Percentiles rank a stretch among this genome's conserved stretches.
These are phyloP conservation scores for Cryptococcus hybrid DNA, from an alignment of 1,284 basidiomycete genomes.

Conservation along the genomic window DNA sequence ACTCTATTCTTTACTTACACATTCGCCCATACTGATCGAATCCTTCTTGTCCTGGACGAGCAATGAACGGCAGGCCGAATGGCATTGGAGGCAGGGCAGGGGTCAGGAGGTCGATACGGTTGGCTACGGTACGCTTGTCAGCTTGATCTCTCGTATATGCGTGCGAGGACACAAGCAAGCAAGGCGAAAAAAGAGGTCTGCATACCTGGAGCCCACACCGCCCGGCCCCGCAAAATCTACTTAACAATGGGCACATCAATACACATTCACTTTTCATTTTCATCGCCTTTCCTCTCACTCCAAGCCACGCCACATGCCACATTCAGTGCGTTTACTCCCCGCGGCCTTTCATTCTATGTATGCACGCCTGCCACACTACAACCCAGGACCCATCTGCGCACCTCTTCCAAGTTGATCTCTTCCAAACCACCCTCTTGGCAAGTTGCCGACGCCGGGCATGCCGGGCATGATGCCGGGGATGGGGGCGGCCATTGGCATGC, in stretches of 20 bases:
- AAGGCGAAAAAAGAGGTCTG: neutral
- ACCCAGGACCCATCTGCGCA: slow-evolving; percentile 8
- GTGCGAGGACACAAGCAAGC: too few species aligned
- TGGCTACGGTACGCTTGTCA: slow-evolving; percentile 16
- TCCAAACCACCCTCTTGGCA: slow-evolving; percentile 33
- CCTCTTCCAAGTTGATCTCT: slow-evolving; percentile 40
- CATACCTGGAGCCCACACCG: slow-evolving; percentile 35
- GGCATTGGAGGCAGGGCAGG: slow-evolving; percentile 39
- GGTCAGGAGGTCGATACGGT: slow-evolving; percentile 43
- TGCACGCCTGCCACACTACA: too few species aligned
- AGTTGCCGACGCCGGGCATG: slow-evolving; percentile 36
- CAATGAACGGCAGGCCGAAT: slow-evolving; percentile 37
- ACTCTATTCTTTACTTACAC: slow-evolving; percentile 21
- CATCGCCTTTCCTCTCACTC: neutral
- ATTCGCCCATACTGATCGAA: slow-evolving; percentile 41
- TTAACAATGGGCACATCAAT: neutral
- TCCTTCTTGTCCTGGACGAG: slow-evolving; percentile 41
- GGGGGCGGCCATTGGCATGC: slow-evolving; percentile 22
- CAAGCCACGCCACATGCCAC: slow-evolving; percentile 4
- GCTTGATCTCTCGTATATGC: too few species aligned
- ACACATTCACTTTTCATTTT: slow-evolving; percentile 10
- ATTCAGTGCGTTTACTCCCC: neutral
- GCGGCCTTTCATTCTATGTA: too few species aligned
- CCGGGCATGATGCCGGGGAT: slow-evolving; percentile 35
- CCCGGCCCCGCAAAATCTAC: slow-evolving; percentile 43